These are phyloP conservation scores for Linum tenue DNA, from an alignment of 345 rosid genomes.

Conservation along the genomic window DNA sequence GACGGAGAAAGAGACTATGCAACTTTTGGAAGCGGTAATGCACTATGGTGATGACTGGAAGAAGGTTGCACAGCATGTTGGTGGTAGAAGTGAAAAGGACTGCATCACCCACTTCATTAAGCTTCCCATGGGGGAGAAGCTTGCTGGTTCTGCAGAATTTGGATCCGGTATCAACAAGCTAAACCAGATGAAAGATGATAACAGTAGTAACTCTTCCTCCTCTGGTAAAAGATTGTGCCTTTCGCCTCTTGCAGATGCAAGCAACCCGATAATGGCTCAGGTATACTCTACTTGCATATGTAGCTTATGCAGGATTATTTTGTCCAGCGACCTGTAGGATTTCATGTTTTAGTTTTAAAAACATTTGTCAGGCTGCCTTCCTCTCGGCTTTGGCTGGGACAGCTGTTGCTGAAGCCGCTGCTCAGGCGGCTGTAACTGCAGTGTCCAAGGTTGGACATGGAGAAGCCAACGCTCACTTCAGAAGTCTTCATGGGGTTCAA, in stretches of 20 bases:
- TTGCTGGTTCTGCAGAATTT: slow-evolving; percentile 30
- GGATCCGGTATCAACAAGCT: slow-evolving; percentile 31
- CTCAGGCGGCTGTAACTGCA: slow-evolving; percentile 58
- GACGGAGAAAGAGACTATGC: slow-evolving; percentile 77
- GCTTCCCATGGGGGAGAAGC: slow-evolving; percentile 84
- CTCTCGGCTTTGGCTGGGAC: slow-evolving; percentile 79
- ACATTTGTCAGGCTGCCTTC: slow-evolving; percentile 59
- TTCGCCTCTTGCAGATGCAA: slow-evolving; percentile 85
- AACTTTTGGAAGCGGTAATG: slow-evolving; percentile 67
- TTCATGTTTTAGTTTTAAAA: slow-evolving; percentile 1
- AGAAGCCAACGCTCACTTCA: slow-evolving; percentile 23
- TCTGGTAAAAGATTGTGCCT: slow-evolving; percentile 51
- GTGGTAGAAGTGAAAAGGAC: slow-evolving; percentile 78
- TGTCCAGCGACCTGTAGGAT: neutral
- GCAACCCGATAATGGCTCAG: slow-evolving; percentile 99
- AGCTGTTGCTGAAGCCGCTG: slow-evolving; percentile 77
- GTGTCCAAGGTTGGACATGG: slow-evolving; percentile 37
- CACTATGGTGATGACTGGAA: slow-evolving; percentile 87
- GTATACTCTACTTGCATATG: slow-evolving; percentile 21
- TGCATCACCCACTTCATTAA: slow-evolving; percentile 70
- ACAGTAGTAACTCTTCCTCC: slow-evolving; percentile 18
- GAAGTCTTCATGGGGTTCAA: slow-evolving; percentile 21
- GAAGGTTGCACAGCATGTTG: slow-evolving; percentile 73
- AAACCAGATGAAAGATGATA: slow-evolving; percentile 24
- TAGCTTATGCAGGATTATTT: neutral